A percentile compares a stretch with the other conserved stretches of the same genome.
These are phyloP conservation scores for Sequoiadendron giganteum DNA, from an alignment of 75 land plant genomes.

Conservation along the genomic window DNA sequence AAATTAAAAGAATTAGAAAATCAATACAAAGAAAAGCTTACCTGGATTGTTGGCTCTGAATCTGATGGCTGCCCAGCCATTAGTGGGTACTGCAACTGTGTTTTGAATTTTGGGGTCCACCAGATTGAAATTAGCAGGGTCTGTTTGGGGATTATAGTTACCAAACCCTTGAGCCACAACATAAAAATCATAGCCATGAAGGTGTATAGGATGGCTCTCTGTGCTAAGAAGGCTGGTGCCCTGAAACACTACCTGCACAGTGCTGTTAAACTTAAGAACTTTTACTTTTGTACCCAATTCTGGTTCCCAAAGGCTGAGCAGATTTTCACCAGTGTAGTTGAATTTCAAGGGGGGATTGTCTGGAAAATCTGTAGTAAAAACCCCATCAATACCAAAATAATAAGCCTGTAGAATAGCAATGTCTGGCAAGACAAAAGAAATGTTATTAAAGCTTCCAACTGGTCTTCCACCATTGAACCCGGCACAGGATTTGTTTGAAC, in stretches of 20 bases:
- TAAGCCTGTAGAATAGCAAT: not conserved
- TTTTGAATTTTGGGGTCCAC: too few species aligned
- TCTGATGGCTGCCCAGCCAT: too few species aligned
- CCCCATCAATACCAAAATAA: not conserved
- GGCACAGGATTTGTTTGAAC: conserved; percentile 5
- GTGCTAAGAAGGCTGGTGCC: too few species aligned
- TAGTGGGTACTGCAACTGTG: too few species aligned
- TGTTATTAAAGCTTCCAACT: not conserved
- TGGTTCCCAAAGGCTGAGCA: not conserved
- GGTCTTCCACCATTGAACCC: not conserved
- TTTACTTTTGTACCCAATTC: not conserved
- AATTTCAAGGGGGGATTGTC: not conserved
- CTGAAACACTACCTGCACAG: not conserved
- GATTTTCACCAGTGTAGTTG: not conserved
- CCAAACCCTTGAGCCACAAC: too few species aligned
- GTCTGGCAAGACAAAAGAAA: not conserved
- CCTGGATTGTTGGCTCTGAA: too few species aligned
- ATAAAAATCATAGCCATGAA: too few species aligned
- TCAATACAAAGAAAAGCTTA: too few species aligned
- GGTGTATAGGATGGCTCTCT: too few species aligned
- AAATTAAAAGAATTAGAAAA: too few species aligned
- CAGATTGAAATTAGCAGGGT: too few species aligned
- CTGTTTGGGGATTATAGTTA: too few species aligned
- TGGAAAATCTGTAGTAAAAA: not conserved
- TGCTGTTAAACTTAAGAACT: not conserved